Evolutionary conservation across 257 asterid species (phyloP), one percentile per base, ranked within the genome.

Genomic region (Anisodus acutangulus): DNA sequence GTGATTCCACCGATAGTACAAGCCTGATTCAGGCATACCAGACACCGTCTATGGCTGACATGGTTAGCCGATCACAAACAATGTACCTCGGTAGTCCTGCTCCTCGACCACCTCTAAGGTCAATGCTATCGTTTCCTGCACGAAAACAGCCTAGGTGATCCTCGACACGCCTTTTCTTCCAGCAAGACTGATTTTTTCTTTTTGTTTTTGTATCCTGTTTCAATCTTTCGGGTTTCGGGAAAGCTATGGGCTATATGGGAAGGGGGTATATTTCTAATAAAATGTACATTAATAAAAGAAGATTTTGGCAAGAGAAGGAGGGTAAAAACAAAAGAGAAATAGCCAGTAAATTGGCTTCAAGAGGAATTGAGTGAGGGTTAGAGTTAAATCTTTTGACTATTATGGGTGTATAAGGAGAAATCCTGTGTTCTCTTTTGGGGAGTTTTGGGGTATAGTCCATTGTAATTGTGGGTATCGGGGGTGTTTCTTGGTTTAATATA

Each of bases 41-140:
- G 89, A 96, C 99, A 3, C 98, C 92, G 7, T 92, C 98, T 0
- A 96, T 96, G 99, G 93, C 90, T 13, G 95, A 96, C 85, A 96
- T 96, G 99, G 94, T 96, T 59, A 90, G 83, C 66, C 84, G 93
- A 84, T 96, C 99, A 4, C 99, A 96, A 82, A 92, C 98, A 4
- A 78, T 90, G 95, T 4, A 85, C 57, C 82, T 90, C 9, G 91
- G 93, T 19, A 72, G 80, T n/a, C 89, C 97, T 17, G 6, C 86
- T 49, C 87, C 91, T 58, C 90, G 86, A 15, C 91, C 90, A 4
- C 39, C 86, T 4, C 83, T 90, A 4, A 87, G 93, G 87, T 89
- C 91, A 1, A 67, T 90, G 0, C 85, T 70, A 49, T 91, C 97
- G 1, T 90, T 91, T 58, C 92, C 88, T 12, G 89, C 91, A 2